These are phyloP conservation scores for Cercospora beticola DNA, from an alignment of 2,329 filamentous ascomycete genomes.

Conservation along the genomic window DNA sequence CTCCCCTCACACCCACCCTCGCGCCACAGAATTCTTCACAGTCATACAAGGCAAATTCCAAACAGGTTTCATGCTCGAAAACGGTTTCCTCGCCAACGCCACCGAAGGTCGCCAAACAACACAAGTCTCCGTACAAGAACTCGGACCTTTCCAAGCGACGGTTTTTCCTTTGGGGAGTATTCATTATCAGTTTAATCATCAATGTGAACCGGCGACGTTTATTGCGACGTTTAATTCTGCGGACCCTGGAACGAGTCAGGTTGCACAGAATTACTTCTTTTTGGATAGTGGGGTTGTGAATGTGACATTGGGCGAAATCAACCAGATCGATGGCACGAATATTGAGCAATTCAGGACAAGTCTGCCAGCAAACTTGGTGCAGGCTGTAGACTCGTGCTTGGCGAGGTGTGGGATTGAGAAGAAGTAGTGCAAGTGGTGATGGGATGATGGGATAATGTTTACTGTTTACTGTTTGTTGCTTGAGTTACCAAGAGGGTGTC, in stretches of 20 bases:
- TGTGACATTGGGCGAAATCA: constrained; percentile 18
- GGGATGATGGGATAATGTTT: background rate
- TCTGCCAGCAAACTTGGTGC: constrained; percentile 19
- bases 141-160: constrained; percentile 47
- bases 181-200: constrained; percentile 52
- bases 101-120: constrained; percentile 24
- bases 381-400: constrained; percentile 23
- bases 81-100: constrained; percentile 37
- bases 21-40: constrained; percentile 51
- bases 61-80: constrained; percentile 51
- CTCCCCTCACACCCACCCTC: constrained; percentile 51
- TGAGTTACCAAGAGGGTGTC: background rate
- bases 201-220: constrained; percentile 47
- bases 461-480: background rate
- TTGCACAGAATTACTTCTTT: constrained; percentile 47
- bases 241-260: constrained; percentile 45
- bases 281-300: constrained; percentile 13
- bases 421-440: background rate
- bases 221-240: constrained; percentile 47
- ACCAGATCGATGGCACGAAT: constrained; percentile 18
- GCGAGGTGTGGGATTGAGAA: constrained; percentile 7
- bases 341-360: constrained; percentile 21
- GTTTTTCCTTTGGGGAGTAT: constrained; percentile 46
- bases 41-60: constrained; percentile 44
- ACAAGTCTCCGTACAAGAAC: constrained; percentile 41